Percentiles rank a stretch among this genome's conserved stretches.
These are phyloP conservation scores for Coprinopsis sp. DNA, from an alignment of 768 basidiomycete species.

Conservation along the genomic window DNA sequence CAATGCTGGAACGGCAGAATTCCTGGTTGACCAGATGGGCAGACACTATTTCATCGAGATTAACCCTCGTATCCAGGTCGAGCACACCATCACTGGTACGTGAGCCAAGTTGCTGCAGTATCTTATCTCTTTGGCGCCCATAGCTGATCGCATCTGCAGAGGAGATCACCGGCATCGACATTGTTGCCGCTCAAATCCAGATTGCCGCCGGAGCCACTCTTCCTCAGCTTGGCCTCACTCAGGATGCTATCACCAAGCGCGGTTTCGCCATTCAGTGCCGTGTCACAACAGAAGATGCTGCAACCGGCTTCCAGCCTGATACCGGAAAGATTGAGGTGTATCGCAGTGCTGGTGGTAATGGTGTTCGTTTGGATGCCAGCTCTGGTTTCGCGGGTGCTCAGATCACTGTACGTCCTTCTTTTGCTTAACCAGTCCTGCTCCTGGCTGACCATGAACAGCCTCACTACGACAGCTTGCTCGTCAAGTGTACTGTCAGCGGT, in stretches of 20 bases:
- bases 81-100: conserved; percentile 95
- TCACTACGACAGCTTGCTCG: conserved; percentile 96
- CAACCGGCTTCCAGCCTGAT: conserved; percentile 92
- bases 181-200: conserved; percentile 98
- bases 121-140: conserved; percentile 1
- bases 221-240: conserved; percentile 90
- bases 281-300: conserved; percentile 95
- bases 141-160: conserved; percentile 43
- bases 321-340: conserved; percentile 99
- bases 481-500: conserved; percentile 93
- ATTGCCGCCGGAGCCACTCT: conserved; percentile 98
- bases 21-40: conserved; percentile 94
- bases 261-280: conserved; percentile 99
- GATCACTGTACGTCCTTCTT: conserved; percentile 68
- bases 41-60: conserved; percentile 99
- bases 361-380: conserved; percentile 92
- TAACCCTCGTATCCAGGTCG: conserved; percentile 99
- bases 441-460: conserved; percentile 46
- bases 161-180: conserved; percentile 99
- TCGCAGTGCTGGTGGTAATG: conserved; percentile 97
- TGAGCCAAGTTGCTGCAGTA: conserved; percentile 4
- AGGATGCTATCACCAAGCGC: conserved; percentile 92
- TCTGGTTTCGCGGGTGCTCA: conserved; percentile 99
- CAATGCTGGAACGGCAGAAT: conserved; percentile 98
- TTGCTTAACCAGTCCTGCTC: neutral